Evolutionary conservation across 1,284 basidiomycete species (phyloP).

Genomic region (Naganishia liquefaciens): DNA sequence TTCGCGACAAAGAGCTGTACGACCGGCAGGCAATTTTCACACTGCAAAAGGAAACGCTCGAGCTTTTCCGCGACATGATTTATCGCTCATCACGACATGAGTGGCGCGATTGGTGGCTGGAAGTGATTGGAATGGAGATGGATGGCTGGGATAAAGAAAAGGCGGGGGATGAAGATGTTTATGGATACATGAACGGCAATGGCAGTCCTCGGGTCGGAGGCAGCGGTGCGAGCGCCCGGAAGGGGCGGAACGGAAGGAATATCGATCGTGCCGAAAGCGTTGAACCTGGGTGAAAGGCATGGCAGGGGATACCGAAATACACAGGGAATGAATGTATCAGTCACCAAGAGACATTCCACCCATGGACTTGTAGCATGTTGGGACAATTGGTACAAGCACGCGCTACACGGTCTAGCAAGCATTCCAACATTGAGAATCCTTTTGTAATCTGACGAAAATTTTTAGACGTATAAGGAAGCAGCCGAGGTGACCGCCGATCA

Average conservation of each 20-base stretch:
- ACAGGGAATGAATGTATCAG: too few species aligned
- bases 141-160: constrained; percentile 28
- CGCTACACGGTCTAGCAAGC: too few species aligned
- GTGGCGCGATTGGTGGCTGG: constrained; percentile 27
- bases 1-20: neutral
- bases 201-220: constrained; percentile 13
- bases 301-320: neutral
- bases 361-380: too few species aligned
- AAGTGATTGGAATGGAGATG: constrained; percentile 28
- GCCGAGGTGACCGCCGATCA: too few species aligned
- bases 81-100: constrained; percentile 15
- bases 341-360: too few species aligned
- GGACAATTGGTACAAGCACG: too few species aligned
- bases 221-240: constrained; percentile 17
- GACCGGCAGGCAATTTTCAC: constrained; percentile 27
- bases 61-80: constrained; percentile 26
- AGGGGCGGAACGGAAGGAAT: constrained; percentile 15
- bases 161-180: constrained; percentile 6
- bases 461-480: too few species aligned
- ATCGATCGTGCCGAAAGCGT: constrained; percentile 20
- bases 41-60: constrained; percentile 28
- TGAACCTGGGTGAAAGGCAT: constrained; percentile 9
- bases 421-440: too few species aligned
- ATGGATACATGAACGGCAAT: neutral
- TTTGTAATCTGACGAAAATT: too few species aligned